A percentile compares a stretch with the other conserved stretches of the same genome.
These are phyloP conservation scores for Pythium insidiosum DNA, from an alignment of 352 stramenopile genomes.

Conservation along the genomic window DNA sequence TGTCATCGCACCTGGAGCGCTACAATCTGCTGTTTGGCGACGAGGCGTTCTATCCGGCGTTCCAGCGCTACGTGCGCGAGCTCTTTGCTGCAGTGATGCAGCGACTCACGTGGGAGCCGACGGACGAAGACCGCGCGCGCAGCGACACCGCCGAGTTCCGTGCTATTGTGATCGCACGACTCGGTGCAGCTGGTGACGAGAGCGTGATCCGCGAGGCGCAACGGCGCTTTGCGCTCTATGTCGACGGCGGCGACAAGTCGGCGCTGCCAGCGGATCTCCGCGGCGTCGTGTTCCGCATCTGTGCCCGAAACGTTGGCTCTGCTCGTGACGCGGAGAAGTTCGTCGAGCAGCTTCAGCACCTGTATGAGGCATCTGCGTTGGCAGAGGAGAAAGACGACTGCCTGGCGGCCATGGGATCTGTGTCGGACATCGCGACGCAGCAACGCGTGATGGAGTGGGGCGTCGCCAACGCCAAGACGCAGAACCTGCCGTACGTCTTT, in stretches of 20 bases:
- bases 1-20: slow-evolving; percentile 38
- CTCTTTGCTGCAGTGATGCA: slow-evolving; percentile 49
- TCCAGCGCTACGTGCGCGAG: slow-evolving; percentile 46
- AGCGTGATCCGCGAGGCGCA: slow-evolving; percentile 43
- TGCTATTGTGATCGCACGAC: slow-evolving; percentile 39
- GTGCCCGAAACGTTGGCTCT: slow-evolving; percentile 16
- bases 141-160: slow-evolving; percentile 41
- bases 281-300: slow-evolving; percentile 44
- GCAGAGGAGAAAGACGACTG: slow-evolving; percentile 60
- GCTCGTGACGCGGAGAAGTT: slow-evolving; percentile 3
- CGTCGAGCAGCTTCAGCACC: slow-evolving; percentile 47
- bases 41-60: slow-evolving; percentile 38
- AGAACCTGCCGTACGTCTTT: slow-evolving; percentile 57
- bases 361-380: slow-evolving; percentile 60
- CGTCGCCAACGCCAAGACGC: slow-evolving; percentile 47
- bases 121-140: slow-evolving; percentile 11
- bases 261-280: slow-evolving; percentile 51
- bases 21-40: slow-evolving; percentile 46
- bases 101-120: slow-evolving; percentile 40
- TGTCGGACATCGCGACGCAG: slow-evolving; percentile 31
- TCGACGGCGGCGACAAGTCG: slow-evolving; percentile 29
- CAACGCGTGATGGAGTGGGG: slow-evolving; percentile 69
- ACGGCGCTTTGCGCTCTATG: slow-evolving; percentile 43
- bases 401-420: slow-evolving; percentile 39
- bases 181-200: slow-evolving; percentile 41